Conservation (phyloP, 495 filamentous ascomycete genomes). For the Sordaria brevicollis region DNA sequence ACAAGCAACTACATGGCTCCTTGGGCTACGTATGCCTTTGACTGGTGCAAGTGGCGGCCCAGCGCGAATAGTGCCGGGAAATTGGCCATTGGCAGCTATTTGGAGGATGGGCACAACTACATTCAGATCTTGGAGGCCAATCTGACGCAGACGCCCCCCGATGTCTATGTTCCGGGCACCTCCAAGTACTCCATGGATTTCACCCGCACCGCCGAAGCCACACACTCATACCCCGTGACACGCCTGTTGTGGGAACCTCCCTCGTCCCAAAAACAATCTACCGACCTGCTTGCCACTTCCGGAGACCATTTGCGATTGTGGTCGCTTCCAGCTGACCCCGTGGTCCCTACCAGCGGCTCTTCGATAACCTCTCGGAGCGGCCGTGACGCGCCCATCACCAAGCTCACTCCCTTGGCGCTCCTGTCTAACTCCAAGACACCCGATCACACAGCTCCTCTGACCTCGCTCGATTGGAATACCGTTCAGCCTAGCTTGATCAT, state of each 20-base stretch:
- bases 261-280: slow-evolving; percentile 92
- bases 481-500: slow-evolving; percentile 95
- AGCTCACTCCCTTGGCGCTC: slow-evolving; percentile 86
- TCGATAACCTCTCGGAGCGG: slow-evolving; percentile 62
- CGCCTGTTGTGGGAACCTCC: slow-evolving; percentile 95
- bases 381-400: slow-evolving; percentile 59
- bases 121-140: slow-evolving; percentile 97
- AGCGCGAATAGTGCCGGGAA: slow-evolving; percentile 73
- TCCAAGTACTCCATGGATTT: slow-evolving; percentile 75
- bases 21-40: slow-evolving; percentile 91
- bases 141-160: slow-evolving; percentile 57
- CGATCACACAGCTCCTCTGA: slow-evolving; percentile 93
- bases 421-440: slow-evolving; percentile 97
- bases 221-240: slow-evolving; percentile 95
- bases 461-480: slow-evolving; percentile 95
- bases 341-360: slow-evolving; percentile 45
- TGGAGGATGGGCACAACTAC: slow-evolving; percentile 99
- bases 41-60: slow-evolving; percentile 99
- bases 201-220: slow-evolving; percentile 90
- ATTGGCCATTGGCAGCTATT: slow-evolving; percentile 86
- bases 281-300: slow-evolving; percentile 90
- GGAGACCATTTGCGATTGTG: slow-evolving; percentile 93
- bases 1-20: slow-evolving; percentile 85
- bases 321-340: slow-evolving; percentile 62
- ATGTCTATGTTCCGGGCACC: slow-evolving; percentile 59